These are phyloP conservation scores for Radiomyces spectabilis DNA, from an alignment of 192 early-diverging fungal species.

Conservation along the genomic window DNA sequence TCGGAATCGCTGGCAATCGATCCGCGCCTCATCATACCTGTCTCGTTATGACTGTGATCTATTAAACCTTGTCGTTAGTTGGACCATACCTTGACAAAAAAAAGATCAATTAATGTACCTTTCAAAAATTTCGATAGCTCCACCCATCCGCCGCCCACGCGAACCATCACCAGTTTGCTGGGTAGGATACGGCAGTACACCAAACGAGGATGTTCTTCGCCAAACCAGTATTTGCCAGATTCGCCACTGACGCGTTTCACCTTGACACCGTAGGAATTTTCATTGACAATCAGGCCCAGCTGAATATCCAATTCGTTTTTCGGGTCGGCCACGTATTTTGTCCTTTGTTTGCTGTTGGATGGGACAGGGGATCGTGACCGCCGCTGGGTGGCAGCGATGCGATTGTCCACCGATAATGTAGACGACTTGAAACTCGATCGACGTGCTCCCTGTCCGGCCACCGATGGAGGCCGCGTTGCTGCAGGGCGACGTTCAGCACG, in stretches of 20 bases:
- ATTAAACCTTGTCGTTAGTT: slow-evolving; percentile 1
- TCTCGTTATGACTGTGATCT: background rate
- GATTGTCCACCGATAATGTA: background rate
- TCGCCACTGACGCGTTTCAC: slow-evolving; percentile 42
- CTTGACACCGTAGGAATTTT: slow-evolving; percentile 36
- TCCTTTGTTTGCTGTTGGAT: background rate
- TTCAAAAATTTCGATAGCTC: no score
- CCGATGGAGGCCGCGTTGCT: background rate
- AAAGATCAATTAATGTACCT: slow-evolving; percentile 30
- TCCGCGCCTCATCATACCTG: background rate
- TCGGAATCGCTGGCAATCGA: background rate
- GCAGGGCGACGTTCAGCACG: background rate
- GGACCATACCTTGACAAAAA: slow-evolving; percentile 6
- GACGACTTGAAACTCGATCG: no score
- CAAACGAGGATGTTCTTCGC: slow-evolving; percentile 52
- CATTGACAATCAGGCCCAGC: slow-evolving; percentile 49
- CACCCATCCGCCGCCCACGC: slow-evolving; percentile 61
- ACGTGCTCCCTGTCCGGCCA: no score
- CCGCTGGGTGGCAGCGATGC: background rate
- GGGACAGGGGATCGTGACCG: background rate
- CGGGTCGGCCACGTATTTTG: slow-evolving; percentile 36
- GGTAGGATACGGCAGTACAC: slow-evolving; percentile 56
- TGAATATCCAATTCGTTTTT: slow-evolving; percentile 45
- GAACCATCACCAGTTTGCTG: slow-evolving; percentile 57
- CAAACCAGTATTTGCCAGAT: slow-evolving; percentile 59